Evolutionary conservation across 495 filamentous ascomycete species (phyloP).

Genomic region (Xylaria sp.): DNA sequence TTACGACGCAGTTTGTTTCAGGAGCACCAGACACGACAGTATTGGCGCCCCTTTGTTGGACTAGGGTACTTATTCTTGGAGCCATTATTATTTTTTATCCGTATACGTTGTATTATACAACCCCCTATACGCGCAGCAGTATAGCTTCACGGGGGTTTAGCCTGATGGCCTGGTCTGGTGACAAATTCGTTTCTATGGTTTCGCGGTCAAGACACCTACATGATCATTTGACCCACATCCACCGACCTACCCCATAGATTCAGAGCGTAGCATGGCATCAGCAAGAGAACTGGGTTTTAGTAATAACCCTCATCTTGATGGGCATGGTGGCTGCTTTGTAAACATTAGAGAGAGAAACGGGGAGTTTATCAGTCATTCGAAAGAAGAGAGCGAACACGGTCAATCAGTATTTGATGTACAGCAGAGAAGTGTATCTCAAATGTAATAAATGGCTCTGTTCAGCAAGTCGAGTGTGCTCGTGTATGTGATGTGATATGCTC

Average conservation of each 20-base stretch:
- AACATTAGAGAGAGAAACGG: slow-evolving; percentile 20
- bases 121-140: slow-evolving; percentile 17
- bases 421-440: slow-evolving; percentile 11
- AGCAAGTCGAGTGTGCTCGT: background rate
- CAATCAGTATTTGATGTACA: slow-evolving; percentile 11
- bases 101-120: slow-evolving; percentile 41
- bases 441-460: background rate
- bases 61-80: slow-evolving; percentile 29
- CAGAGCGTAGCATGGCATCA: slow-evolving; percentile 4
- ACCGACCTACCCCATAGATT: background rate
- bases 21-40: slow-evolving; percentile 9
- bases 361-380: slow-evolving; percentile 1
- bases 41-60: slow-evolving; percentile 29
- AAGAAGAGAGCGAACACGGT: background rate
- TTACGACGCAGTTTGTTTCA: slow-evolving; percentile 20
- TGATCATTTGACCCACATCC: background rate
- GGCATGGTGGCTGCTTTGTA: slow-evolving; percentile 15
- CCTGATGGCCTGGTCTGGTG: slow-evolving; percentile 20
- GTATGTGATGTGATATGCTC: background rate
- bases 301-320: slow-evolving; percentile 9
- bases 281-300: background rate
- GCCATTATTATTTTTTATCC: slow-evolving; percentile 27
- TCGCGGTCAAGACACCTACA: slow-evolving; percentile 24
- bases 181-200: slow-evolving; percentile 21
- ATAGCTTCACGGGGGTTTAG: background rate